Conservation (phyloP, 768 basidiomycete genomes). For the Sistotremastrum suecicum region DNA sequence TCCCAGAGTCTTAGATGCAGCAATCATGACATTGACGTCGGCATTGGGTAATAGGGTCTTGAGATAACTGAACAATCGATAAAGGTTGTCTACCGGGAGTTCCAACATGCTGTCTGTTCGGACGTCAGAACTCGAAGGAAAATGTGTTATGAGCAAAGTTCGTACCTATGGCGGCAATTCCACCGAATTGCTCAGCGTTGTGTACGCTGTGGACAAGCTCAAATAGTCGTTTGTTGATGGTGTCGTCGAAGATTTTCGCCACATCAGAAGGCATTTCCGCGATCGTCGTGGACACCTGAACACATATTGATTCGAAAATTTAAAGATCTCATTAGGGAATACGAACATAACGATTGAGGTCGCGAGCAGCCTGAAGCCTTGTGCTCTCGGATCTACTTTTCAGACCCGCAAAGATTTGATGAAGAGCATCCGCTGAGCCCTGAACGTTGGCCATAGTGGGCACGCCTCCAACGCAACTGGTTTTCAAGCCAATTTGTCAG, state of each 20-base stretch:
- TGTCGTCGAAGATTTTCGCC: slow-evolving; percentile 77
- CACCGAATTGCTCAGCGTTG: slow-evolving; percentile 70
- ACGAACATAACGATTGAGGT: slow-evolving; percentile 63
- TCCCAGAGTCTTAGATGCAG: slow-evolving; percentile 85
- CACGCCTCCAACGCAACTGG: too few species aligned
- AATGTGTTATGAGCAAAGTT: background rate
- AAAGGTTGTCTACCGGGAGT: slow-evolving; percentile 32
- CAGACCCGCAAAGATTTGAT: slow-evolving; percentile 52
- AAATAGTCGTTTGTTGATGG: slow-evolving; percentile 65
- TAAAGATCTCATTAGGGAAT: too few species aligned
- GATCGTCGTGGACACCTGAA: slow-evolving; percentile 55
- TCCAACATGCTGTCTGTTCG: too few species aligned
- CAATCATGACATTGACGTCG: slow-evolving; percentile 88
- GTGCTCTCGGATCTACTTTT: slow-evolving; percentile 50
- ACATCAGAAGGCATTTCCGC: slow-evolving; percentile 75
- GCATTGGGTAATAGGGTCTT: slow-evolving; percentile 82
- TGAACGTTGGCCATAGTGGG: too few species aligned
- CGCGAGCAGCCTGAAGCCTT: slow-evolving; percentile 52
- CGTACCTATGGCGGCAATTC: slow-evolving; percentile 77
- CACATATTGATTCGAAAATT: too few species aligned
- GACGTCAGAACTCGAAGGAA: too few species aligned
- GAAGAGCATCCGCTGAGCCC: slow-evolving; percentile 34
- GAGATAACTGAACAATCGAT: slow-evolving; percentile 86
- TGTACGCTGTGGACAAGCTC: slow-evolving; percentile 74
- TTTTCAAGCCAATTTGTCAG: too few species aligned